Base-by-base conservation (phyloP, 2,329 filamentous ascomycete genomes). In the Fusarium sp. region DNA sequence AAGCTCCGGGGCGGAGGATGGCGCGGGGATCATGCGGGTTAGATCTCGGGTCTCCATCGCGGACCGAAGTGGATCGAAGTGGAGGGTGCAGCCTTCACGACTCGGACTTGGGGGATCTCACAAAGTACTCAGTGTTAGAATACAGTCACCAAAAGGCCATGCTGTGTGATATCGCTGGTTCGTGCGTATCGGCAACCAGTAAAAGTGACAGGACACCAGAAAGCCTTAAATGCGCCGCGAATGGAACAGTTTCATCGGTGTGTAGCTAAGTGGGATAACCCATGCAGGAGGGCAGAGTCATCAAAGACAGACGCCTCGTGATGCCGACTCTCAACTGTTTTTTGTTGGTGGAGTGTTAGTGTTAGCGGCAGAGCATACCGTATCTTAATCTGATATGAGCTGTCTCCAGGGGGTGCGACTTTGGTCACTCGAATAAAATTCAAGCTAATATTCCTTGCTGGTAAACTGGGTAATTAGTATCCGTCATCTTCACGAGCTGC, bases 221-320 rank as follows among this genome's bases (percentile, higher is more conserved):
- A 44, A 44, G 54, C 48, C 45, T 33, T 26, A 30, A 48, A 43
- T 20, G 56, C 19, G 55, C n/a, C 26, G 35, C 22, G 24, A 37
- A 47, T 43, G 30, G 37, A 45, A 15, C 40, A 40, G 8, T n/a
- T 26, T 4, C 19, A 35, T 19, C 41, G 41, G 48, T 7, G 48
- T 7, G 24, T 14, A 37, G n/a, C 26, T 41, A 6, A 43, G 41
- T 62, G 41, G 48, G 32, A 56, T 43, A 20, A 43, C 14, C 14
- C 35, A 19, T 11, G n/a, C 8, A 14, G 30, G 53, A 37, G 20
- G 43, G 48, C 33, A 45, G 39, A 20, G 24, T 47, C 24, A 53
- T 52, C 55, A 70, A 70, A 70, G 49, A 69, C 57, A 69, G 35
- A 67, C 66, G 66, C 66, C 66, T 59, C 66, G 26, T 43, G 11